These are phyloP conservation scores for Datisca glomerata DNA, from an alignment of 306 rosid species.

Conservation along the genomic window DNA sequence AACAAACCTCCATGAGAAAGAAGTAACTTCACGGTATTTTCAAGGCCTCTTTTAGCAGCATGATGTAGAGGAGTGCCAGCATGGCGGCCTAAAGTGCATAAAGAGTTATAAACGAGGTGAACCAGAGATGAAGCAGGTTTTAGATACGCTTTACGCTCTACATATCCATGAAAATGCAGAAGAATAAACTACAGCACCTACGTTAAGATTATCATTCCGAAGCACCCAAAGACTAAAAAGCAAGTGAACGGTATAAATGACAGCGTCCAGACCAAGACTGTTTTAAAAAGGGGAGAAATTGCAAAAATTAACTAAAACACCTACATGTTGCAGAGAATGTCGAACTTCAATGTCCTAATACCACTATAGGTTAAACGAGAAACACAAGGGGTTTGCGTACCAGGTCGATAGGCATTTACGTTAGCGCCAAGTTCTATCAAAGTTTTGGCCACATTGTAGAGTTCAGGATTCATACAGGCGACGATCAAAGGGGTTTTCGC, in stretches of 20 bases:
- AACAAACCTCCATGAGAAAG: constrained; percentile 66
- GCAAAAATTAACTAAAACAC: no score
- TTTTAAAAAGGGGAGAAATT: no score
- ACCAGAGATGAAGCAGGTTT: no score
- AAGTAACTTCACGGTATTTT: constrained; percentile 59
- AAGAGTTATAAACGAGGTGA: constrained; percentile 2
- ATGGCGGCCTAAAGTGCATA: constrained; percentile 8
- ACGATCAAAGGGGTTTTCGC: constrained; percentile 75
- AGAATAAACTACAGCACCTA: no score
- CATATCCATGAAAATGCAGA: no score
- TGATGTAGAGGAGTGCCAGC: constrained; percentile 96
- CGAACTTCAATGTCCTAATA: no score
- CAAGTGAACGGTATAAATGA: no score
- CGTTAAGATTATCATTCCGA: not conserved
- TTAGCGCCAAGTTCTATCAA: constrained; percentile 92
- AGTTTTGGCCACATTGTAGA: constrained; percentile 46
- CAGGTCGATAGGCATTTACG: constrained; percentile 80
- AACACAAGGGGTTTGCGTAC: no score
- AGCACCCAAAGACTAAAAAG: constrained; percentile 2
- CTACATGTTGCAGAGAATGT: no score
- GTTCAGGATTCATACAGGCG: constrained; percentile 76
- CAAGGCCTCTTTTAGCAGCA: constrained; percentile 91
- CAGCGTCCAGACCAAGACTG: not conserved
- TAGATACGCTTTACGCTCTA: no score
- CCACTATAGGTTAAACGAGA: no score